Evolutionary conservation across 768 basidiomycete species (phyloP), one percentile per base, ranked within the genome.

Genomic region (Pisolithus albus): DNA sequence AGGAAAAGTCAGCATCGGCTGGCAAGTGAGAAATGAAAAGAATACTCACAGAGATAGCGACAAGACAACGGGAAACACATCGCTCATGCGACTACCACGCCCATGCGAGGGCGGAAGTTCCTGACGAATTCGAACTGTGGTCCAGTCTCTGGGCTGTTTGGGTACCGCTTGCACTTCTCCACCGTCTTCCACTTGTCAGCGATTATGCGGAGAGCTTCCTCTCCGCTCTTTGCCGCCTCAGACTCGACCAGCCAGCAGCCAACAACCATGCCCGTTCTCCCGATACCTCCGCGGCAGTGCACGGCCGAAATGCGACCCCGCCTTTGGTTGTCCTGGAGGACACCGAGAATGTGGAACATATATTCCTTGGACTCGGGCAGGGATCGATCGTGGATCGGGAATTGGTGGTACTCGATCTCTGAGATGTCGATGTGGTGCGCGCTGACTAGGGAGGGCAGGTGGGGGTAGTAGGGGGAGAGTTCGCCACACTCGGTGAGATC

Each of bases 401-500:
- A 88, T 53, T 83, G 78, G 72, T 88, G 80, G 72, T 90, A 90
- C 58, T 84, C 81, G 65, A 90, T 75, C 7, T 75, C 69, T 38
- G 62, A 47, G 19, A 71, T 64, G 56, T 81, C 78, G 37, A 88
- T 81, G 49, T 74, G 75, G 21, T 86, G 76, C 8, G 77, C 67
- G 8, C 62, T 61, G 5, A 83, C 81, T 49, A 83, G 80, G 39
- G 66, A 60, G 45, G 71, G 65, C 55, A 90, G 79, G 61, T 74
- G 73, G 28, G 75, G 71, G 16, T 72, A 71, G 65, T 89, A 90
- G 0, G 86, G 81, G 19, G 75, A 72, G 43, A 90, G 79, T 67
- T 90, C 87, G 40, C 83, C 82, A n/a, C 71, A 71, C 59, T 90
- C 87, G n/a, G 87, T 90, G 61, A 90, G 79, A 70, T 90, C 88